A percentile compares a stretch with the other conserved stretches of the same genome.
phyloP scores from a whole-genome alignment of 1,139 yeast species.

The Cylindricascospora bacillispora region DNA sequence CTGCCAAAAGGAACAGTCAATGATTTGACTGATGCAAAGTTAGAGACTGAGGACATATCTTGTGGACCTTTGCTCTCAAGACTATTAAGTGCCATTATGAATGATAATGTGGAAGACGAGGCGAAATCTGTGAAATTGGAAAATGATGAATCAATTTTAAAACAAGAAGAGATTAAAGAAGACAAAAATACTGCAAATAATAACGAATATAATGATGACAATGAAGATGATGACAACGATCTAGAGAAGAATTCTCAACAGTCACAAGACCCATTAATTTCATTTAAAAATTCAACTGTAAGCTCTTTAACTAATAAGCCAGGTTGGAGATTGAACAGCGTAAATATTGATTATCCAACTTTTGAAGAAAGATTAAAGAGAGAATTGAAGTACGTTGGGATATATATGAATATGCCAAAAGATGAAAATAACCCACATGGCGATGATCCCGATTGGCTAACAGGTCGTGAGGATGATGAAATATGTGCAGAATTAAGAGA shows the following conservation, averaged over 20 bases:
- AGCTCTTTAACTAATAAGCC: conserved; percentile 33
- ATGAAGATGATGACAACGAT: conserved; percentile 6
- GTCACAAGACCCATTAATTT: conserved; percentile 3
- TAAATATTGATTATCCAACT: conserved; percentile 56
- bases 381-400: conserved; percentile 83
- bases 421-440: conserved; percentile 21
- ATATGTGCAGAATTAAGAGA: conserved; percentile 71
- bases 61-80: conserved; percentile 91
- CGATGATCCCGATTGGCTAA: conserved; percentile 47
- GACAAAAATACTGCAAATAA: conserved; percentile 9
- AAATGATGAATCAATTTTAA: conserved; percentile 12
- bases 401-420: conserved; percentile 52
- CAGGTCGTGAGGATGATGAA: conserved; percentile 86
- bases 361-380: conserved; percentile 80
- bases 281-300: conserved; percentile 22
- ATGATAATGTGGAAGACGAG: conserved; percentile 11
- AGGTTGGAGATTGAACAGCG: conserved; percentile 36
- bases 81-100: conserved; percentile 62
- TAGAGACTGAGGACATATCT: conserved; percentile 65
- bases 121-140: conserved; percentile 13
- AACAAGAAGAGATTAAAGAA: neutral
- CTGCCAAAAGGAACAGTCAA: conserved; percentile 54
- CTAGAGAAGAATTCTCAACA: conserved; percentile 6
- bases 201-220: conserved; percentile 5
- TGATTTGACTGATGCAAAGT: conserved; percentile 44